phyloP scores from a whole-genome alignment of 257 asterid species.

The Solanum bukasovii region DNA sequence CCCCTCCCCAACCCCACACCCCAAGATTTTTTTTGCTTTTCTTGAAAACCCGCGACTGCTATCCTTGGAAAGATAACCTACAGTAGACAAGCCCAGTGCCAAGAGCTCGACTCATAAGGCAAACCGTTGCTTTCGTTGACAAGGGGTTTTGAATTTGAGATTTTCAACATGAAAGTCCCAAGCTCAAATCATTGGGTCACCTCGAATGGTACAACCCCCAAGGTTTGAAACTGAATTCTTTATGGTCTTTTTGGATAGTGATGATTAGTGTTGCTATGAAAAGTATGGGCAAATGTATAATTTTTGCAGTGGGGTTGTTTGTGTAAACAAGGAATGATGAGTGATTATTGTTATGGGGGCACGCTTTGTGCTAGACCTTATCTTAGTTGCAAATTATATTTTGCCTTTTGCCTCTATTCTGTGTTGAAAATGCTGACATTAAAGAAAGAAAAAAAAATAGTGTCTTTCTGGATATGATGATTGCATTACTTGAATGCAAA shows the following conservation, averaged over 20 bases:
- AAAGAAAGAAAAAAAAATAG: no score
- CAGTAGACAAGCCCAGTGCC: no score
- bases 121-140: no score
- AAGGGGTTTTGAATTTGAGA: no score
- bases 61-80: no score
- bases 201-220: not conserved
- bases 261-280: not conserved
- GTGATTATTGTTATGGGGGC: constrained; percentile 1
- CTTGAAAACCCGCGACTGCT: no score
- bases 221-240: not conserved
- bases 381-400: not conserved
- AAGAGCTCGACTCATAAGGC: no score
- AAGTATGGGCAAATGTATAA: not conserved
- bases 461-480: not conserved
- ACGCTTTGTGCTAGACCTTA: not conserved
- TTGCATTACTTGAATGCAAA: not conserved
- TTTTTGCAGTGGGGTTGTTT: not conserved
- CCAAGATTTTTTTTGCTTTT: not conserved
- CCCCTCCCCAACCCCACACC: not conserved
- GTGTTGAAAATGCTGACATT: not conserved
- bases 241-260: not conserved
- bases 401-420: not conserved
- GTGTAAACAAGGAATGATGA: not conserved
- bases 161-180: no score
- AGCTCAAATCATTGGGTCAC: not conserved